Percentiles rank a stretch among this genome's conserved stretches.
phyloP scores from a whole-genome alignment of 371 early-diverging fungal genomes.

The Mortierella polycephala region DNA sequence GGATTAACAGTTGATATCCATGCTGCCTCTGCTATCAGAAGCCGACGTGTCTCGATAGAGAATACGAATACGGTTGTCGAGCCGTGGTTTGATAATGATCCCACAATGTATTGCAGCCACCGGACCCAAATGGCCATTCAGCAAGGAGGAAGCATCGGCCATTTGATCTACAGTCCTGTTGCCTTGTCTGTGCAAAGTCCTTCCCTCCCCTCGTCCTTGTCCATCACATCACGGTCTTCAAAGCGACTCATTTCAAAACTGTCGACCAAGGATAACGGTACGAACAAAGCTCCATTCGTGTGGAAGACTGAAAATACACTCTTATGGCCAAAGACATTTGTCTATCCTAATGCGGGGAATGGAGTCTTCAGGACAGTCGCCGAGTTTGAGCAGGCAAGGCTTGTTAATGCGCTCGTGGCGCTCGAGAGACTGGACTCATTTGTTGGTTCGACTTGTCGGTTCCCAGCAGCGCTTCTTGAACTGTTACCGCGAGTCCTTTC shows the following conservation, averaged over 20 bases:
- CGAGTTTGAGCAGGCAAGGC: conserved; percentile 21
- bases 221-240: not conserved
- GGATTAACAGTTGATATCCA: not conserved
- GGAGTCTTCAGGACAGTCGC: conserved; percentile 3
- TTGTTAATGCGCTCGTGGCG: conserved; percentile 28
- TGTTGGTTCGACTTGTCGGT: conserved; percentile 11
- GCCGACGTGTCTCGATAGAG: not conserved
- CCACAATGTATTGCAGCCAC: conserved; percentile 16
- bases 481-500: conserved; percentile 16
- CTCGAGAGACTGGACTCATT: conserved; percentile 23
- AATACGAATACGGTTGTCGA: not conserved
- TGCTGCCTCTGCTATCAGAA: not conserved
- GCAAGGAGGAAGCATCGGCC: not conserved
- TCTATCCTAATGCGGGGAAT: not conserved
- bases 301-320: conserved; percentile 6
- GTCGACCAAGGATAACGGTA: not conserved
- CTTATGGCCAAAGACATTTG: conserved; percentile 26
- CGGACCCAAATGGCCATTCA: not conserved
- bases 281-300: not conserved
- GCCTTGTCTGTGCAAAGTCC: not conserved
- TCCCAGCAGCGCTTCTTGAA: conserved; percentile 14
- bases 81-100: conserved; percentile 15
- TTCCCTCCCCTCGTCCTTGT: not conserved
- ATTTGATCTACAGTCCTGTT: not conserved
- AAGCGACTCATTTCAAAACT: not conserved